phyloP scores from a whole-genome alignment of 768 basidiomycete species.

The Daedaleopsis sinensis region DNA sequence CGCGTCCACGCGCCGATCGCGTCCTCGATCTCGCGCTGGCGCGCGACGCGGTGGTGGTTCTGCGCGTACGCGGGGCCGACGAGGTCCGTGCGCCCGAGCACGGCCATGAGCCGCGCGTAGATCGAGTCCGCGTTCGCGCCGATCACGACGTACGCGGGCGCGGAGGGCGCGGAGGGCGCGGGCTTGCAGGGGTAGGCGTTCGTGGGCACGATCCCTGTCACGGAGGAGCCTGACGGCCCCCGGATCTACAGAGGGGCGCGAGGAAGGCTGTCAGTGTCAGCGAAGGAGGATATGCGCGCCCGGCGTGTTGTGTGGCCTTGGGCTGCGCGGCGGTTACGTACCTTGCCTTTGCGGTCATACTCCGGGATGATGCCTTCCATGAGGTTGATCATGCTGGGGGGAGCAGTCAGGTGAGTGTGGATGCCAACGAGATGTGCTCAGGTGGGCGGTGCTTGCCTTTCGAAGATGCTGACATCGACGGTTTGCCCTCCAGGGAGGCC shows the following conservation, averaged over 20 bases:
- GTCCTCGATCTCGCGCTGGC: constrained; percentile 55
- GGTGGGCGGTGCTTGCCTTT: constrained; percentile 46
- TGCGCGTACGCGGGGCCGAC: constrained; percentile 52
- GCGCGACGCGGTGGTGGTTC: constrained; percentile 45
- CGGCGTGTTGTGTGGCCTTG: neutral
- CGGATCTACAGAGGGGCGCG: constrained; percentile 46
- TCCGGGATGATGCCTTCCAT: constrained; percentile 82
- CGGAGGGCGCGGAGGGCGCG: constrained; percentile 40
- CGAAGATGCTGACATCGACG: constrained; percentile 78
- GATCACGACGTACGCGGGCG: constrained; percentile 64
- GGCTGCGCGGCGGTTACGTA: constrained; percentile 25
- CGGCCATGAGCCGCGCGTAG: constrained; percentile 67
- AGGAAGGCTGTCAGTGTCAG: neutral
- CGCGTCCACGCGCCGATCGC: constrained; percentile 67
- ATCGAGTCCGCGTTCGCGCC: constrained; percentile 74
- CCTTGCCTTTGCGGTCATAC: constrained; percentile 72
- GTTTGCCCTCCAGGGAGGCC: constrained; percentile 46
- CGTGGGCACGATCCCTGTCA: constrained; percentile 76
- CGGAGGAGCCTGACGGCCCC: constrained; percentile 73
- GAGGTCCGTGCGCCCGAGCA: constrained; percentile 61
- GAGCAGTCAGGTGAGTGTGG: neutral
- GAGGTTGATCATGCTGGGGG: constrained; percentile 65
- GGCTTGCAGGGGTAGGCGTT: constrained; percentile 73
- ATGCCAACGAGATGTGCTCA: neutral
- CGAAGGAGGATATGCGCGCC: neutral